A percentile compares a stretch with the other conserved stretches of the same genome.
phyloP scores from a whole-genome alignment of 306 rosid species.

The Fagus sylvatica region DNA sequence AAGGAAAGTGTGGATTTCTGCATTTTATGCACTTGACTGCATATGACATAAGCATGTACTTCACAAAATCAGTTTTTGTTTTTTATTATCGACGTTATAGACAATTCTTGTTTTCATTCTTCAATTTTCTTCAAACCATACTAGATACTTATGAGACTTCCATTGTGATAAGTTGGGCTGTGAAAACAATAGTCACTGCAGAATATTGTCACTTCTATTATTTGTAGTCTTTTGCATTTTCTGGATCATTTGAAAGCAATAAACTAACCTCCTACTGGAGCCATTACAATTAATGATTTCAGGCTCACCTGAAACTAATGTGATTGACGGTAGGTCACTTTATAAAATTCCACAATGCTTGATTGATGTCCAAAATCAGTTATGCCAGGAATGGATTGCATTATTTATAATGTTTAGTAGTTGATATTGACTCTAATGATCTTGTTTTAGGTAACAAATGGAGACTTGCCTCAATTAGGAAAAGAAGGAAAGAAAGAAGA shows the following conservation, averaged over 20 bases:
- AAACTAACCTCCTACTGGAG: not conserved
- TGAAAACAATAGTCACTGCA: not conserved
- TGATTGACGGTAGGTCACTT: not conserved
- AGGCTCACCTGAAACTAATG: not conserved
- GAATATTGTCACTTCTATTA: not conserved
- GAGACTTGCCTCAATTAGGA: constrained; percentile 33
- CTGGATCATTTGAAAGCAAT: not conserved
- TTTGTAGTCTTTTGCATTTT: not conserved
- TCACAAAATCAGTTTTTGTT: too few relatives aligned
- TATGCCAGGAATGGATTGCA: not conserved
- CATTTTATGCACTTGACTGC: too few relatives aligned
- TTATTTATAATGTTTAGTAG: not conserved
- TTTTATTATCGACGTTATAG: not conserved
- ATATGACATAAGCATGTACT: too few relatives aligned
- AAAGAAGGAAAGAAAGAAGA: constrained; percentile 70
- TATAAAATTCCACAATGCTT: not conserved
- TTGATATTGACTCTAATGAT: not conserved
- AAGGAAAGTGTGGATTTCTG: too few relatives aligned
- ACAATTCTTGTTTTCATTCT: not conserved
- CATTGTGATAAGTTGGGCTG: too few relatives aligned
- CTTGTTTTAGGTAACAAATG: constrained; percentile 53
- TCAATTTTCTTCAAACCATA: too few relatives aligned
- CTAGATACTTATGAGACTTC: too few relatives aligned
- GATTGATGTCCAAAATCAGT: not conserved
- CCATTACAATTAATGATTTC: not conserved